These are phyloP conservation scores for Fomitopsis palustris DNA, from an alignment of 1,284 basidiomycete genomes.

Conservation along the genomic window DNA sequence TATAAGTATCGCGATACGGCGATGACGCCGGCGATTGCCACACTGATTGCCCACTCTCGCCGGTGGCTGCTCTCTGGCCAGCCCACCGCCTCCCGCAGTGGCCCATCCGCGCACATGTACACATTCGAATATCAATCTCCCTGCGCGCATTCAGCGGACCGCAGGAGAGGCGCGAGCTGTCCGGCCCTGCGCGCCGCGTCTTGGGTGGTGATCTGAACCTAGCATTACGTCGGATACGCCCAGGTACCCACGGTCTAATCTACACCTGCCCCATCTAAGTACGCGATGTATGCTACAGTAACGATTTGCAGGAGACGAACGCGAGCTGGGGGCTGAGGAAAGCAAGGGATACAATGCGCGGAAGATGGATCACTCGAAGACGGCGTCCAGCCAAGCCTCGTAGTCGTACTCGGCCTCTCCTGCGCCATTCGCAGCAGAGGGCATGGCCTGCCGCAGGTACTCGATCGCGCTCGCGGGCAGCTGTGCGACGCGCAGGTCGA, in stretches of 20 bases:
- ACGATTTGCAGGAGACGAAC: neutral
- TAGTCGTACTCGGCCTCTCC: constrained; percentile 76
- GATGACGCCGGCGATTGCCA: constrained; percentile 29
- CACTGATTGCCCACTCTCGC: constrained; percentile 22
- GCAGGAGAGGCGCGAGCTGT: neutral
- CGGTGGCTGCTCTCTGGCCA: constrained; percentile 11
- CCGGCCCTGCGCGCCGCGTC: neutral
- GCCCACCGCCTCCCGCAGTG: neutral
- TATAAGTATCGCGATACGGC: constrained; percentile 26
- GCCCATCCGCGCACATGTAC: neutral
- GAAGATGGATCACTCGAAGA: constrained; percentile 45
- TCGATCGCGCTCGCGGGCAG: constrained; percentile 78
- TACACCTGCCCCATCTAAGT: neutral
- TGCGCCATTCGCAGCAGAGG: constrained; percentile 43
- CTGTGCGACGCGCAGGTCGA: constrained; percentile 87
- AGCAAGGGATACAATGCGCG: neutral
- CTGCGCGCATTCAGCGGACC: neutral
- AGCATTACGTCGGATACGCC: neutral
- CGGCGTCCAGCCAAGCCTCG: constrained; percentile 74
- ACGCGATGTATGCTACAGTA: constrained; percentile 3
- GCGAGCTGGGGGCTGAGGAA: neutral
- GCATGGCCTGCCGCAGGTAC: constrained; percentile 81
- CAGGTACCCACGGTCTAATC: neutral
- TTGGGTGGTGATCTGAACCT: neutral
- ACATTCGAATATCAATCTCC: neutral